Conservation (phyloP, 192 early-diverging fungal species). For the Gorgonomyces haynaldii region DNA sequence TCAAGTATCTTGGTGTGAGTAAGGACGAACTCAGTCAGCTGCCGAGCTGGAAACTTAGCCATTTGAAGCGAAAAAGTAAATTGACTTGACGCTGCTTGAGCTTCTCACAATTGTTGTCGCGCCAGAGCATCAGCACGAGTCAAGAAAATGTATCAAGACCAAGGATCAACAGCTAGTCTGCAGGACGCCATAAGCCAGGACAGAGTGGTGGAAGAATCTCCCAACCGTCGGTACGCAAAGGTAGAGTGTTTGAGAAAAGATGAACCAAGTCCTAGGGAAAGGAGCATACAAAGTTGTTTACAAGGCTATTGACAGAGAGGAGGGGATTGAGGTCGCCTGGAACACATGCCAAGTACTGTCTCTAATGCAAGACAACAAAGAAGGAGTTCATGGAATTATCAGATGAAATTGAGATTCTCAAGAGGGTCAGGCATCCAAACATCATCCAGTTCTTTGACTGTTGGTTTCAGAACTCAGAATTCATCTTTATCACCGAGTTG, state of each 20-base stretch:
- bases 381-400: slow-evolving; percentile 59
- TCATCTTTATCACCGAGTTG: slow-evolving; percentile 72
- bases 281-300: slow-evolving; percentile 45
- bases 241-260: slow-evolving; percentile 8
- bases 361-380: slow-evolving; percentile 45
- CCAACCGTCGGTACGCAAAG: slow-evolving; percentile 35
- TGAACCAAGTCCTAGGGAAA: slow-evolving; percentile 37
- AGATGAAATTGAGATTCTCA: slow-evolving; percentile 68
- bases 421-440: slow-evolving; percentile 67
- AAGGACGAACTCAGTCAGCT: too few species aligned
- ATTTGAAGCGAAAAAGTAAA: too few species aligned
- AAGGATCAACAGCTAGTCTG: too few species aligned
- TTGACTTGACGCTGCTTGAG: too few species aligned
- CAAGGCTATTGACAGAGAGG: slow-evolving; percentile 41
- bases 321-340: slow-evolving; percentile 44
- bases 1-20: too few species aligned
- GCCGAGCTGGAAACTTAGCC: too few species aligned
- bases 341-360: slow-evolving; percentile 36
- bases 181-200: too few species aligned
- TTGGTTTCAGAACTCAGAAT: slow-evolving; percentile 64
- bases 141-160: too few species aligned
- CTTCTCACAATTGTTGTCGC: too few species aligned
- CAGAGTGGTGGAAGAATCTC: slow-evolving; percentile 31
- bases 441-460: slow-evolving; percentile 71
- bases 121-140: too few species aligned